Evolutionary conservation across 371 early-diverging fungal species (phyloP).

Genomic region (Rhizopus delemar): DNA sequence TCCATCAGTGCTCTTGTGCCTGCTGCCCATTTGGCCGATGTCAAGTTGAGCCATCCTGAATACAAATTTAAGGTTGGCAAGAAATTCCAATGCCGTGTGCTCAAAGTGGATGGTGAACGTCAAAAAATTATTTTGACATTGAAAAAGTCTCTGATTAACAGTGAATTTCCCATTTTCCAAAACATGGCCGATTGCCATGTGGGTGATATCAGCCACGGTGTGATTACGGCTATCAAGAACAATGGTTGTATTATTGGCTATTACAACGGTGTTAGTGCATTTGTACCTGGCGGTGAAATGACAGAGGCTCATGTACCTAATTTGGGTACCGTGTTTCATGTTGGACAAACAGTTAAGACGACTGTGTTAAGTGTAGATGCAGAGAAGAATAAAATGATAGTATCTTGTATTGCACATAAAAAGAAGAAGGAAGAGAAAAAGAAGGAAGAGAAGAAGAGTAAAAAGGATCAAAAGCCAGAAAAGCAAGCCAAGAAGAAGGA

Average conservation of each 20-base stretch:
- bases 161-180: slow-evolving; percentile 65
- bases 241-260: slow-evolving; percentile 78
- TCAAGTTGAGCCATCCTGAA: slow-evolving; percentile 70
- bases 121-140: slow-evolving; percentile 70
- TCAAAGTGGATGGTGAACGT: slow-evolving; percentile 55
- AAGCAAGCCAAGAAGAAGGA: not conserved
- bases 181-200: slow-evolving; percentile 57
- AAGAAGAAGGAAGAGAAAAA: slow-evolving; percentile 39
- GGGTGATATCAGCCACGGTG: slow-evolving; percentile 67
- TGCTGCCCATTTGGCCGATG: slow-evolving; percentile 75
- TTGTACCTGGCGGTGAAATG: slow-evolving; percentile 69
- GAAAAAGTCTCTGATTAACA: slow-evolving; percentile 79
- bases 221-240: slow-evolving; percentile 58
- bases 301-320: slow-evolving; percentile 55
- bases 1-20: slow-evolving; percentile 75
- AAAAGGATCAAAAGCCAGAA: not conserved
- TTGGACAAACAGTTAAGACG: slow-evolving; percentile 83
- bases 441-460: slow-evolving; percentile 21
- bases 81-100: slow-evolving; percentile 70
- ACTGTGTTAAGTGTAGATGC: slow-evolving; percentile 63
- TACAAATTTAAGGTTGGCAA: slow-evolving; percentile 77
- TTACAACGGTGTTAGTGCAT: slow-evolving; percentile 72
- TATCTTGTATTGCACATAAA: slow-evolving; percentile 39
- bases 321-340: slow-evolving; percentile 54
- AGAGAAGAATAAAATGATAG: slow-evolving; percentile 31